These are phyloP conservation scores for Tulasnella sp. DNA, from an alignment of 768 basidiomycete species.

Conservation along the genomic window DNA sequence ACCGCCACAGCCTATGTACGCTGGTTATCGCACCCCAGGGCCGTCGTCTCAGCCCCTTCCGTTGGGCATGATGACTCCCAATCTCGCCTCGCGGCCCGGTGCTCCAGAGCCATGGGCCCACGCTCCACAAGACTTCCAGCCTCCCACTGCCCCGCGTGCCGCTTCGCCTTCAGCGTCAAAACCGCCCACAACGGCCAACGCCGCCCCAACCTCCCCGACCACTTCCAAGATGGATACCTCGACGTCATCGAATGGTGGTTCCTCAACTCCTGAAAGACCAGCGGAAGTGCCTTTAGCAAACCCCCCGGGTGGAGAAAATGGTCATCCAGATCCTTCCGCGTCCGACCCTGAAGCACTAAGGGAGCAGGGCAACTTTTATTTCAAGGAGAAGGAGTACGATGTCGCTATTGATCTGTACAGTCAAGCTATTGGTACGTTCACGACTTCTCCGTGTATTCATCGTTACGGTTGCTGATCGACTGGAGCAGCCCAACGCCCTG, in stretches of 20 bases:
- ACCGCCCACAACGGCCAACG: not conserved
- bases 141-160: not conserved
- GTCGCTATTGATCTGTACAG: conserved; percentile 73
- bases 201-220: not conserved
- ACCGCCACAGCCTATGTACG: not conserved
- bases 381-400: conserved; percentile 59
- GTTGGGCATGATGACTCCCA: not conserved
- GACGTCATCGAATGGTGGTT: not conserved
- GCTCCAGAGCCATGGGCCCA: conserved; percentile 11
- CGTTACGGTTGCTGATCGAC: conserved; percentile 4
- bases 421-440: conserved; percentile 60
- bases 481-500: conserved; percentile 33
- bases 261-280: not conserved
- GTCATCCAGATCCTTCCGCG: conserved; percentile 23
- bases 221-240: not conserved
- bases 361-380: conserved; percentile 70
- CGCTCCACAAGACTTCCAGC: conserved; percentile 16
- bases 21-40: not conserved
- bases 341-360: conserved; percentile 51
- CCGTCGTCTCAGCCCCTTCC: not conserved
- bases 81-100: not conserved
- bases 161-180: not conserved
- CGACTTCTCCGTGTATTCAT: conserved; percentile 22
- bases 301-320: conserved; percentile 12
- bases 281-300: not conserved